Evolutionary conservation across 2,329 filamentous ascomycete genomes (phyloP), one percentile per base, ranked within the genome.

Genomic region (Colletotrichum tofieldiae): DNA sequence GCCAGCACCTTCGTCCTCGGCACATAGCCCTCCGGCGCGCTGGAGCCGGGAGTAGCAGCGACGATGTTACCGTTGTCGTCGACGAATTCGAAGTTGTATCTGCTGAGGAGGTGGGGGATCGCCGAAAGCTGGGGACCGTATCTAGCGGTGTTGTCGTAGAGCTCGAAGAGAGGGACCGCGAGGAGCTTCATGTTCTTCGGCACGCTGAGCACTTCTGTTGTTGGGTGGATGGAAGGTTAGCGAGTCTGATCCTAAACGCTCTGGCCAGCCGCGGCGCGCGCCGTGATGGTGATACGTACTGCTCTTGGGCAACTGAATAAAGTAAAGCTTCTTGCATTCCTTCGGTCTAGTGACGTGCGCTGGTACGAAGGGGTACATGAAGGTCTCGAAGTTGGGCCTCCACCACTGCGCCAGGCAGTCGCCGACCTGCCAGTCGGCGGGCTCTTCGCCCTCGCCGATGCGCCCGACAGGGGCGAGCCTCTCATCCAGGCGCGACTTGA

Each of bases 121-220:
- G 96, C 96, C 1, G 95, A 97, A 20, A 99, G 91, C 81, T 99
- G 96, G 5, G 96, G 96, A 0, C 96, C 96, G 81, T 99, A 99
- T 72, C 96, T 89, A 16, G 93, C 93, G 0, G 94, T 98, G 83
- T 99, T 99, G 79, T 99, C 96, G 86, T 99, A 99, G 49, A 99
- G 91, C 84, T 99, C 96, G 83, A 98, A 98, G 0, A 99, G 88
- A 0, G 96, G 96, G 1, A 99, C 96, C 1, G 96, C 96, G 51
- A 99, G 92, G 32, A 99, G 91, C 82, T 99, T 99, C 96, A 99
- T 98, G 84, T 99, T 99, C 86, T 99, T 99, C 0, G 96, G 96
- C 11, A 99, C 96, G 78, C 94, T 97, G 54, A 99, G 89, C 18
- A 98, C 93, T 85, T 98, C 95, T 97, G 81, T 67, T 9, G 23